Evolutionary conservation across 345 rosid genomes (phyloP).

Genomic region (Diplotaxis tenuifolia): DNA sequence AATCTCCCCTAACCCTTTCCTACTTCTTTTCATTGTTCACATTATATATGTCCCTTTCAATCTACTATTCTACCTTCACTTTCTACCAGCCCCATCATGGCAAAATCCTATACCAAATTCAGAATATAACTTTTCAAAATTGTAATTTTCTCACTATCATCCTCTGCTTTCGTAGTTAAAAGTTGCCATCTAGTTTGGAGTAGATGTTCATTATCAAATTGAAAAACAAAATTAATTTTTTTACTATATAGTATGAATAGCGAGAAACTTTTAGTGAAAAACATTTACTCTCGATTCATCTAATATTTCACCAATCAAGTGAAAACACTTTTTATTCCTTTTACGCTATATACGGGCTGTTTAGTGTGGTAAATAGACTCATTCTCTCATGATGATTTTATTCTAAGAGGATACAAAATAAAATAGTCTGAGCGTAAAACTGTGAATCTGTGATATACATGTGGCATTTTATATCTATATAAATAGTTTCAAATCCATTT

Average conservation of each 20-base stretch:
- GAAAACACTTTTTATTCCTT: too few species aligned
- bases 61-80: background rate
- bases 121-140: background rate
- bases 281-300: too few species aligned
- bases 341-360: too few species aligned
- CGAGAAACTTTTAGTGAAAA: too few species aligned
- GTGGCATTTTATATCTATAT: background rate
- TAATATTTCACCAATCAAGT: too few species aligned
- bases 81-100: background rate
- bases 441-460: background rate
- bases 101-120: background rate
- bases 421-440: background rate
- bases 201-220: background rate
- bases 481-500: background rate
- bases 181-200: slow-evolving; percentile 6
- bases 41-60: background rate
- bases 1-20: slow-evolving; percentile 19
- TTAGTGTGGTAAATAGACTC: too few species aligned
- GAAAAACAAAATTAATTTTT: too few species aligned
- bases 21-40: slow-evolving; percentile 18
- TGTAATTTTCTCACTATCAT: background rate
- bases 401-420: background rate
- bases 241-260: too few species aligned
- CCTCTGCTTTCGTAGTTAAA: background rate
- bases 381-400: too few species aligned